Base-by-base conservation (phyloP, 306 rosid genomes). In the Bauhinia variegata region DNA sequence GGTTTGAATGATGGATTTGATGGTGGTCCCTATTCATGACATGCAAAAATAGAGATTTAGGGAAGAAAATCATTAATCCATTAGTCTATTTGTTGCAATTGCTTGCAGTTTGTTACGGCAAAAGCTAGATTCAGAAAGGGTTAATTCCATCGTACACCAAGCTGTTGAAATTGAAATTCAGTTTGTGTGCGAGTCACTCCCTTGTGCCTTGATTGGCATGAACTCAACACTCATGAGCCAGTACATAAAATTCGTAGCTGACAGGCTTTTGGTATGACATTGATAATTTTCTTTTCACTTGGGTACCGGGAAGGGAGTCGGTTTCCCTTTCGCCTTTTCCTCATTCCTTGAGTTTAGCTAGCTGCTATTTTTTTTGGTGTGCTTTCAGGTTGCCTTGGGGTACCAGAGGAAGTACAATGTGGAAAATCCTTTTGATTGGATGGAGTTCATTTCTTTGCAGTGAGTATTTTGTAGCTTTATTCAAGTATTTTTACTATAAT, bases 141-240 rank as follows among this genome's bases (percentile, higher is more conserved):
- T 89, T 60, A 68, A 74, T 54, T 68, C 32, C 33, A 82, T 91
- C 39, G 71, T 89, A 49, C 68, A 66, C 12, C 87, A 91, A 63
- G 96, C 96, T 59, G 96, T 91, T 14, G 88, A 87, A 71, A 87
- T 87, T 33, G 97, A 91, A 79, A 91, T 60, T 0, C 73, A 83
- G 65, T 91, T 91, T 82, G 91, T 91, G 17, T 87, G 90, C 11
- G 97, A 91, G 7, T 95, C 96, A 42, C 95, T 91, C 59, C 88
- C 91, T 14, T 91, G 97, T 79, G 96, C 95, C 12, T 73, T 91
- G 86, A 89, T 91, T 65, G 97, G 96, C 87, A 89, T 91, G 96
- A 91, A 91, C 79, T 76, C 97, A 5, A 55, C 32, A 7, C 89
- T 91, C n/a, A 91, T 91, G 97, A 85, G 92, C 77, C 96, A 88